Evolutionary conservation across 2,329 filamentous ascomycete genomes (phyloP), one percentile per base, ranked within the genome.

Genomic region (Juglanconis juglandina): DNA sequence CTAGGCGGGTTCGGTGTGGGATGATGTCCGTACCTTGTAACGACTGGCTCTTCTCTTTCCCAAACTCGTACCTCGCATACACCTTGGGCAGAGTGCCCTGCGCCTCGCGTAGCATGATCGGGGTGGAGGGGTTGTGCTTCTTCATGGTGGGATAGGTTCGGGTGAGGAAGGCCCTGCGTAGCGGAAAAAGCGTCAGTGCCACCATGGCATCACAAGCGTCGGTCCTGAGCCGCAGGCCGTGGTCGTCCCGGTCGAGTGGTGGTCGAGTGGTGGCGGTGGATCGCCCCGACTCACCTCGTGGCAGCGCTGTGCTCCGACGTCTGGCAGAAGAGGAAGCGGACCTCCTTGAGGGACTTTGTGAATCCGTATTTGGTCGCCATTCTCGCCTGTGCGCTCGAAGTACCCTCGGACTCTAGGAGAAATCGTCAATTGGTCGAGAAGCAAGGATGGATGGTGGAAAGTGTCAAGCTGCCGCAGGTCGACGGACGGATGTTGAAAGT

Each of bases 71-170:
- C 87, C 95, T 85, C 68, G 94, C 93, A 77, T 89, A 98, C 65
- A 99, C 86, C 76, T 87, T 89, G 66, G 95, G 94, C 73, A 90
- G 80, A 58, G 91, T 91, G 71, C 91, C 92, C 68, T 86, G 80
- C 56, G 94, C 95, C 81, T 98, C 95, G 73, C 95, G 91, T 71
- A 99, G 87, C 81, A 99, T 82, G 77, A 99, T 98, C 58, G 95
- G 95, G 53, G 85, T 93, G 76, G 90, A 81, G 60, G 95, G 95
- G 81, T 99, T 99, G 84, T 94, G 91, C 83, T 96, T 96, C 87
- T 99, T 99, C 94, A 99, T 98, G 63, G 91, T 95, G 51, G 95
- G 95, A 77, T 99, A 99, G 67, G 92, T 88, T 74, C 91, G 87
- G 66, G 88, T 89, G 67, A 99, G 83, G 79, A 99, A 99, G 35